These are phyloP conservation scores for Suillus subaureus DNA, from an alignment of 768 basidiomycete genomes.

Conservation along the genomic window DNA sequence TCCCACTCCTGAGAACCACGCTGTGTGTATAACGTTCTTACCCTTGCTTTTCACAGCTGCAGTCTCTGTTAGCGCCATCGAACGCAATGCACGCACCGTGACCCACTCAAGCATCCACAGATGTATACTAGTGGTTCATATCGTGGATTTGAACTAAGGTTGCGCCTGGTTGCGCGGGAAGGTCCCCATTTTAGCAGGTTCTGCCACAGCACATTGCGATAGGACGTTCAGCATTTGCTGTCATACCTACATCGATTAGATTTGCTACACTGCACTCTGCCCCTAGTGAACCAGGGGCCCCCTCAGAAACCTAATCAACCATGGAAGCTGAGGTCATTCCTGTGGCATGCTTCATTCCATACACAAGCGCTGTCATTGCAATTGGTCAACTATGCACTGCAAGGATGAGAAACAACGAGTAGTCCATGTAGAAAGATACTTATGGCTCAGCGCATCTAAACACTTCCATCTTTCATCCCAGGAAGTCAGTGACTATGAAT, in stretches of 20 bases:
- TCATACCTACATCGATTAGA: neutral
- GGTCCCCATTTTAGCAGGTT: neutral
- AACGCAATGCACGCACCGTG: conserved; percentile 12
- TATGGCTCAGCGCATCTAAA: neutral
- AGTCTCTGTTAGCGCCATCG: conserved; percentile 11
- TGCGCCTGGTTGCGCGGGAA: neutral
- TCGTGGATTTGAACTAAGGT: neutral
- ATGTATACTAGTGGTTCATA: neutral
- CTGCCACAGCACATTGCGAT: neutral
- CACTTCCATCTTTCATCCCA: neutral
- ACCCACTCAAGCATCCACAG: neutral
- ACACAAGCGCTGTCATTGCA: neutral
- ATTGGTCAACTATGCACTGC: neutral
- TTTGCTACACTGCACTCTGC: neutral
- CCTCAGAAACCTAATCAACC: neutral
- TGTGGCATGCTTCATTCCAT: neutral
- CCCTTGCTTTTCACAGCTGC: neutral
- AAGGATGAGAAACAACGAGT: neutral
- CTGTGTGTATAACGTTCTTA: conserved; percentile 15
- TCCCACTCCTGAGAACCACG: conserved; percentile 21
- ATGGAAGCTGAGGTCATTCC: neutral
- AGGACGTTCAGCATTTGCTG: neutral
- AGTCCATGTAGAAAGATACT: neutral
- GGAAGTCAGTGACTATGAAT: neutral
- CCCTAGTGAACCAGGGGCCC: neutral